These are phyloP conservation scores for Ophiostoma perfectum DNA, from an alignment of 2,329 filamentous ascomycete species.

Conservation along the genomic window DNA sequence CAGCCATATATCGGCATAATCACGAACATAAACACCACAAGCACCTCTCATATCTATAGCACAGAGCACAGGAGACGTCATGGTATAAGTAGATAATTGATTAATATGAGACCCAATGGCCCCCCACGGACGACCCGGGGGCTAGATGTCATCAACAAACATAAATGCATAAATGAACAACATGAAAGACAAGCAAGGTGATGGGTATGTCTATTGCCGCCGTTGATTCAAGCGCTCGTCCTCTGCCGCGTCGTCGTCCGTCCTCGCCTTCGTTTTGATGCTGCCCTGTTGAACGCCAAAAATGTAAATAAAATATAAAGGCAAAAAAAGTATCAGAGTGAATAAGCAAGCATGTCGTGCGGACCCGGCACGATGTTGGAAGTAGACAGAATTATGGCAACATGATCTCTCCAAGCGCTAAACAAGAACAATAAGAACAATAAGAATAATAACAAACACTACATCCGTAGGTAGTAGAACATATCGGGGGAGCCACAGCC, in stretches of 20 bases:
- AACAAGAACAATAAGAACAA: too few species aligned
- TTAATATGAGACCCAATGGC: too few species aligned
- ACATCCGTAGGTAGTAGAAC: too few species aligned
- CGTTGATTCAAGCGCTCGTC: background rate
- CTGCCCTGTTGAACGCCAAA: background rate
- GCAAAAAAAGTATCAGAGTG: background rate
- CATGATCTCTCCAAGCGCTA: background rate
- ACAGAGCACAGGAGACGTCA: too few species aligned
- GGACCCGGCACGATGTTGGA: too few species aligned
- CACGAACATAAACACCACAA: too few species aligned
- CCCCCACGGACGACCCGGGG: too few species aligned
- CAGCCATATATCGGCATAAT: too few species aligned
- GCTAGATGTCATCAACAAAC: background rate
- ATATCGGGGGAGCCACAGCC: too few species aligned
- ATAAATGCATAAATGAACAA: background rate
- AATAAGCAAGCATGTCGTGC: background rate
- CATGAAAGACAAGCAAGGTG: slow-evolving; percentile 8
- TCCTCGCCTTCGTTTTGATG: background rate
- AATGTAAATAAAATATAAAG: background rate
- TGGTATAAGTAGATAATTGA: too few species aligned
- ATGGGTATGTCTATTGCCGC: slow-evolving; percentile 6
- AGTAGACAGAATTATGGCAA: background rate
- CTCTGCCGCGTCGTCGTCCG: background rate
- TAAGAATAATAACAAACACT: too few species aligned
- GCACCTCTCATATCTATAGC: too few species aligned